Evolutionary conservation across 805 yeast genomes (phyloP).

Genomic region (Scheffersomyces coipomensis): DNA sequence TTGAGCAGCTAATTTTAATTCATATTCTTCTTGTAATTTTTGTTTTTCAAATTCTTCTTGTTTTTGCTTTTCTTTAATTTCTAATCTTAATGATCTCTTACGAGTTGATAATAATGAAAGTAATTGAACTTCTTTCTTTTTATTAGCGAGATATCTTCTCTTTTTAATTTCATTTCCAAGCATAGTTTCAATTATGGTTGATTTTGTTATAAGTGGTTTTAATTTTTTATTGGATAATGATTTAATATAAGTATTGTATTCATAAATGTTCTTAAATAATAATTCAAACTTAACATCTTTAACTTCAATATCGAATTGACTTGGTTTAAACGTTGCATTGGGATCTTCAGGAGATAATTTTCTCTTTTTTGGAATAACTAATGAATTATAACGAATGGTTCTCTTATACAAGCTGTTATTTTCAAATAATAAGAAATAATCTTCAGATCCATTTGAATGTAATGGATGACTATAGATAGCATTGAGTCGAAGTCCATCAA

Average conservation of each 20-base stretch:
- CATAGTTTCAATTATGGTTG: slow-evolving; percentile 17
- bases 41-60: slow-evolving; percentile 53
- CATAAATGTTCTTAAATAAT: slow-evolving; percentile 28
- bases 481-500: slow-evolving; percentile 22
- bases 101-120: slow-evolving; percentile 62
- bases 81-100: slow-evolving; percentile 72
- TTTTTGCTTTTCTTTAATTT: slow-evolving; percentile 54
- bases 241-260: slow-evolving; percentile 19
- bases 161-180: slow-evolving; percentile 48
- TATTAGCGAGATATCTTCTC: slow-evolving; percentile 50
- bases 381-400: slow-evolving; percentile 18
- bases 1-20: slow-evolving; percentile 41
- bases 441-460: slow-evolving; percentile 15
- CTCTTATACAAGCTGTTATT: slow-evolving; percentile 52
- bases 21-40: slow-evolving; percentile 45
- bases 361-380: slow-evolving; percentile 35
- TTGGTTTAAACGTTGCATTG: slow-evolving; percentile 20
- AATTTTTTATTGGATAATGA: slow-evolving; percentile 25
- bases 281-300: slow-evolving; percentile 26
- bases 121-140: slow-evolving; percentile 64
- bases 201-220: slow-evolving; percentile 13
- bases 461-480: slow-evolving; percentile 10
- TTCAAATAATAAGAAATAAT: slow-evolving; percentile 43
- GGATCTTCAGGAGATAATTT: slow-evolving; percentile 33
- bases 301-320: slow-evolving; percentile 27